phyloP scores from a whole-genome alignment of 176 grass and related monocot genomes.

The Oryza punctata region DNA sequence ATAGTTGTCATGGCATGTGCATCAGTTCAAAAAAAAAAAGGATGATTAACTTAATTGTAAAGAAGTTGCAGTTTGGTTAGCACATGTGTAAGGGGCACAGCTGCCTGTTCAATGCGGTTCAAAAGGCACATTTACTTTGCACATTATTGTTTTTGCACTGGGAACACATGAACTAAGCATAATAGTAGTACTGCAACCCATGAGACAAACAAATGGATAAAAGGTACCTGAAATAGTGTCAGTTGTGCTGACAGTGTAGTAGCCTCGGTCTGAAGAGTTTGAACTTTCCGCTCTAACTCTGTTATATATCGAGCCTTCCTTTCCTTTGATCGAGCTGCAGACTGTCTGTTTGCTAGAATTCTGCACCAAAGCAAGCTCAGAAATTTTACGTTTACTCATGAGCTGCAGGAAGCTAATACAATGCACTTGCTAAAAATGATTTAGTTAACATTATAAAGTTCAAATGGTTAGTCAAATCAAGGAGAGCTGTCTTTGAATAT shows the following conservation, averaged over 20 bases:
- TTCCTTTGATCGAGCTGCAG: conserved; percentile 94
- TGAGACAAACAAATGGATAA: conserved; percentile 22
- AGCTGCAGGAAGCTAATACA: conserved; percentile 1
- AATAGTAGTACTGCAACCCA: conserved; percentile 17
- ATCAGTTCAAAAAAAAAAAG: conserved; percentile 26
- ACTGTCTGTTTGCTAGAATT: conserved; percentile 94
- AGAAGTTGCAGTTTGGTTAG: conserved; percentile 18
- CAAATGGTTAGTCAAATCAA: background rate
- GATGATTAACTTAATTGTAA: conserved; percentile 4
- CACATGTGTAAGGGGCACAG: background rate
- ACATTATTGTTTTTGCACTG: conserved; percentile 11
- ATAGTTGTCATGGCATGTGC: conserved; percentile 27
- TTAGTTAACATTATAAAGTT: background rate
- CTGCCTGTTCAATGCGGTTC: background rate
- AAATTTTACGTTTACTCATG: conserved; percentile 20
- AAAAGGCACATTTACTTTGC: conserved; percentile 17
- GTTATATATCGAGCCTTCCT: conserved; percentile 86
- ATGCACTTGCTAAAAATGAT: background rate
- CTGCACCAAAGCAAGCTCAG: conserved; percentile 44
- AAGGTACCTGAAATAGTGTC: conserved; percentile 70
- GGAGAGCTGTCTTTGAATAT: background rate
- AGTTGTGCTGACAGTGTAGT: conserved; percentile 83
- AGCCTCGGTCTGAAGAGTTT: conserved; percentile 82
- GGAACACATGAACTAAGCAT: conserved; percentile 7
- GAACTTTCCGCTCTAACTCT: conserved; percentile 88